Evolutionary conservation across 2,329 filamentous ascomycete species (phyloP), one percentile per base, ranked within the genome.

Genomic region (Exophiala viscosa): DNA sequence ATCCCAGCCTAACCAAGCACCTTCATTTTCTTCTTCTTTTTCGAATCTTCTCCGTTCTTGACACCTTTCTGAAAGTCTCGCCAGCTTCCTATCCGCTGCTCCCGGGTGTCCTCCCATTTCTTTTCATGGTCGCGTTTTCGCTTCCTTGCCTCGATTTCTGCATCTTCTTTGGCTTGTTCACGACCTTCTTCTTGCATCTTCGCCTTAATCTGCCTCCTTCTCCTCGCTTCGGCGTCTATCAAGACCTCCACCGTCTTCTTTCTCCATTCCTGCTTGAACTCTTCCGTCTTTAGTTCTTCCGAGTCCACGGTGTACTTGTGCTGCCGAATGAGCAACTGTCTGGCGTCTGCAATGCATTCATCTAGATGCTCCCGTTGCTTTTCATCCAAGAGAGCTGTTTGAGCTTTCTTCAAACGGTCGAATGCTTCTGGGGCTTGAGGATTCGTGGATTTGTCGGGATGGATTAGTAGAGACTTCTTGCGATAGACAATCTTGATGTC

Each of bases 401-500:
- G 90, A 0, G 93, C 93, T 73, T 97, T 96, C 67, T 96, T 96
- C 23, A 99, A 81, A 8, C 92, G 85, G 73, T 99, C 93, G 68
- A 99, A 99, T 60, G 93, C 93, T 65, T 97, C 93, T 3, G 93
- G 92, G 0, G 93, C 93, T 44, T 79, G 82, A 0, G 90, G 86
- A 67, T 99, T 97, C 66, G 85, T 85, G 51, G 93, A 96, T 72
- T 99, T 99, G 77, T 99, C 93, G 5, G 93, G 93, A 76, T 99
- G 93, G 76, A 99, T 97, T 44, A 99, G 84, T 52, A 99, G 85
- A n/a, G 93, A 99, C 73, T 96, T 97, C 65, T 90, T 91, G 77
- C 93, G 91, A 75, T 97, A 99, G 62, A 83, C 82, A 63, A 86
- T 77, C 74, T 96, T 97, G 78, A 99, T 97, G 74, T 97, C 93